Evolutionary conservation across 495 filamentous ascomycete genomes (phyloP), one percentile per base, ranked within the genome.

Genomic region (Aspergillus taichungensis): DNA sequence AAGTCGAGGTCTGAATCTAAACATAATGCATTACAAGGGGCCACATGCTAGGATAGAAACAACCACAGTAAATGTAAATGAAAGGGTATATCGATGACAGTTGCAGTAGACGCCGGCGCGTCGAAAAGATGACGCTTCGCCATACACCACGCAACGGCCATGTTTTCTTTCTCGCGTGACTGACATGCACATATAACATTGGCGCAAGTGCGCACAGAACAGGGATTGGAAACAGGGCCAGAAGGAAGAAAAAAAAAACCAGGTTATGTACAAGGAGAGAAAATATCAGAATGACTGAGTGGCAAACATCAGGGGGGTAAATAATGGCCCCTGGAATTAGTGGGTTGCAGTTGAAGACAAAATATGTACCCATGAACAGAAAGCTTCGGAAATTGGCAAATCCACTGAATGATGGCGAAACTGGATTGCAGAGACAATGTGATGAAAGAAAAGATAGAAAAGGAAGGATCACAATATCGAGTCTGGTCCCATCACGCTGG

Each of bases 201-300:
- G 18, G 18, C 18, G 4, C 18, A 24, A 24, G 18, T 24, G 18
- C 18, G 18, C 18, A 24, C 18, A 24, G 18, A 24, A 24, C 18
- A 24, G 18, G 18, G 18, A 24, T 24, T 24, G 18, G 18, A 24
- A 24, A 2, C 18, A 24, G 18, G 18, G 18, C 4, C 18, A 35
- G 42, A 36, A 24, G 47, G 49, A 12, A 28, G 45, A 29, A 36
- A 28, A 38, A 24, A 40, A 28, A 35, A 43, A 50, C 30, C 28
- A 34, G 46, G 48, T 45, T 59, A 63, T 59, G 49, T 63, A 63
- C 55, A 59, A 54, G 31, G 49, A 55, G 45, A 56, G 53, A 56
- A 31, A 46, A 34, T 35, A 47, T 38, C 29, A 34, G 34, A 36
- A 24, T 35, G 7, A 13, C 11, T 32, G 45, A 43, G 10, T 39